Percentiles rank a stretch among this genome's conserved stretches.
These are phyloP conservation scores for Pleochaeta shiraiana DNA, from an alignment of 2,329 filamentous ascomycete genomes.

Conservation along the genomic window DNA sequence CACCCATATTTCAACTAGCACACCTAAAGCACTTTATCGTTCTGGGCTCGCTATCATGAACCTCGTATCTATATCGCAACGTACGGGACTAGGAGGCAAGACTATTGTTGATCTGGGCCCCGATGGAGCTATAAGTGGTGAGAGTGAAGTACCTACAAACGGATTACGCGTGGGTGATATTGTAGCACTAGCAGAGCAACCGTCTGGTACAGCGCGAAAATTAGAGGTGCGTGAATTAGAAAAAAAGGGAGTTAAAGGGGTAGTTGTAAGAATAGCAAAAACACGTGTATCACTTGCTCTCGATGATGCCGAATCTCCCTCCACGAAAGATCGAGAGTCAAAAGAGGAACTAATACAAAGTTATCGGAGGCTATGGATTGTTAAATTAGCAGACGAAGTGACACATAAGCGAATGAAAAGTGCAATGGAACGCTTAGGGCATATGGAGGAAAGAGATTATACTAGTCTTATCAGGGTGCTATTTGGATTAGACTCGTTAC, in stretches of 20 bases:
- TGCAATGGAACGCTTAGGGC: constrained; percentile 35
- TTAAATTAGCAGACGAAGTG: constrained; percentile 47
- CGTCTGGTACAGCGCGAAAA: constrained; percentile 31
- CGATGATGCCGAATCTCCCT: constrained; percentile 37
- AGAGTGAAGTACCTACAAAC: constrained; percentile 45
- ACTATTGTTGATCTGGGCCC: constrained; percentile 61
- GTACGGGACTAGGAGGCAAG: constrained; percentile 81
- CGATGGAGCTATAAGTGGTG: constrained; percentile 38
- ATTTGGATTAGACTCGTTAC: constrained; percentile 35
- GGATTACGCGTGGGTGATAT: constrained; percentile 59
- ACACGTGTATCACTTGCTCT: constrained; percentile 42
- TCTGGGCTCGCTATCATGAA: constrained; percentile 64
- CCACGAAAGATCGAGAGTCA: constrained; percentile 28
- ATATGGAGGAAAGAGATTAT: constrained; percentile 34
- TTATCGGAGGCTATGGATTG: constrained; percentile 32
- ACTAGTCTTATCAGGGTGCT: constrained; percentile 37
- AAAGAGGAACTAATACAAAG: constrained; percentile 24
- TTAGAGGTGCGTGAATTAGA: constrained; percentile 55
- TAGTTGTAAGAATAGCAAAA: constrained; percentile 41
- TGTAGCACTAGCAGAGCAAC: constrained; percentile 54
- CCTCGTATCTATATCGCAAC: constrained; percentile 48
- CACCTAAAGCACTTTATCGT: constrained; percentile 46
- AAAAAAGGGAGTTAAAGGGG: constrained; percentile 44
- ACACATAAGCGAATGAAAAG: constrained; percentile 42
- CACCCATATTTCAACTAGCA: constrained; percentile 41